These are phyloP conservation scores for Zygnema cylindricum DNA, from an alignment of 139 green algal species.

Conservation along the genomic window DNA sequence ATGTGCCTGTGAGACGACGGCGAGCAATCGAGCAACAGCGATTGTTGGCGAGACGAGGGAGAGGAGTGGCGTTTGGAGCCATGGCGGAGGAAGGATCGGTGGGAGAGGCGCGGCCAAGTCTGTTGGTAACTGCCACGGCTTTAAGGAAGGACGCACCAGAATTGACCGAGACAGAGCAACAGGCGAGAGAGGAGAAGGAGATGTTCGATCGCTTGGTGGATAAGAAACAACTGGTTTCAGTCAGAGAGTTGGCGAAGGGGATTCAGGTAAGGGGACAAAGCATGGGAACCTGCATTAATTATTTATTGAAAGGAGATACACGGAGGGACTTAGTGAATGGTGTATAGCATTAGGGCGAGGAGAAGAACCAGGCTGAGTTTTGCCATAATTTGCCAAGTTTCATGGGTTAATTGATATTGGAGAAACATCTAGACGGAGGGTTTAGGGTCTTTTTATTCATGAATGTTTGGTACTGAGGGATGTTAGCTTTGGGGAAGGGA, in stretches of 20 bases:
- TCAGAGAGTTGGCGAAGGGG: conserved; percentile 89
- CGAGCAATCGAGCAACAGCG: conserved; percentile 72
- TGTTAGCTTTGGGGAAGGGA: too few relatives aligned
- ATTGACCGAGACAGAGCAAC: conserved; percentile 75
- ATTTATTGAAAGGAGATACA: too few relatives aligned
- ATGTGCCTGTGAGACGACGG: conserved; percentile 87
- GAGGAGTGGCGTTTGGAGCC: background rate
- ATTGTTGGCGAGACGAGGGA: conserved; percentile 58
- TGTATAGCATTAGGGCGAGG: too few relatives aligned
- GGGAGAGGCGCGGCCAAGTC: conserved; percentile 15
- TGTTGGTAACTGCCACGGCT: conserved; percentile 51
- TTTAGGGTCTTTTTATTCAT: too few relatives aligned
- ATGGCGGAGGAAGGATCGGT: background rate
- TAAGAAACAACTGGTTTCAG: conserved; percentile 88
- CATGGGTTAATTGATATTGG: too few relatives aligned
- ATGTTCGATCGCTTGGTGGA: conserved; percentile 87
- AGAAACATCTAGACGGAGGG: too few relatives aligned
- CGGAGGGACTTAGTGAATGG: too few relatives aligned
- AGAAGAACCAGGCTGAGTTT: too few relatives aligned
- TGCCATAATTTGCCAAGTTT: too few relatives aligned
- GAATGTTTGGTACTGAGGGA: too few relatives aligned
- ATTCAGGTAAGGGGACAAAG: conserved; percentile 49
- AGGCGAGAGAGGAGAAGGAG: conserved; percentile 86
- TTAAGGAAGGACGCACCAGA: conserved; percentile 59
- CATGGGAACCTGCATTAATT: too few relatives aligned